Evolutionary conservation across 176 grass and related monocot species (phyloP).

Genomic region (Avena atlantica): DNA sequence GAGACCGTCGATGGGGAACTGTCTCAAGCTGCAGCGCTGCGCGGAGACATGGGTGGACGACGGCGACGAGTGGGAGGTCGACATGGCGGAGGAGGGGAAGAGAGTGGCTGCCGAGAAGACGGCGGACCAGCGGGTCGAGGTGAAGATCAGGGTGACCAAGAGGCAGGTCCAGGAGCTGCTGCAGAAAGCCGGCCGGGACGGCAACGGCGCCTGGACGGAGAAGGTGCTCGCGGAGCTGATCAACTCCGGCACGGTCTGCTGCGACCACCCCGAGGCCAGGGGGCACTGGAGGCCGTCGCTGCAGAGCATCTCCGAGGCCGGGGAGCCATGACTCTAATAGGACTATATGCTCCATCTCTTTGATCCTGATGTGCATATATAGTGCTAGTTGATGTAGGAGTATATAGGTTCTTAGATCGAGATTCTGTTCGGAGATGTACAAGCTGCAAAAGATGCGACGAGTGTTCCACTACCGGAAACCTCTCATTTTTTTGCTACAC

Average conservation of each 20-base stretch:
- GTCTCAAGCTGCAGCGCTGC: conserved; percentile 42
- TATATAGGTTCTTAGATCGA: conserved; percentile 5
- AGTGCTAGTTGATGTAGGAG: background rate
- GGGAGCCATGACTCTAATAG: background rate
- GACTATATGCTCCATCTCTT: background rate
- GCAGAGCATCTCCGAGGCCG: conserved; percentile 56
- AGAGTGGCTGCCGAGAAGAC: background rate
- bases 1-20: conserved; percentile 84
- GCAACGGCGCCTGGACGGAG: conserved; percentile 40
- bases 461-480: background rate
- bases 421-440: conserved; percentile 48
- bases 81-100: background rate
- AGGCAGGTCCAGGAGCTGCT: conserved; percentile 68
- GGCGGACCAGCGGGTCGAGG: conserved; percentile 26
- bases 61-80: conserved; percentile 46
- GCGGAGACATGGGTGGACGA: conserved; percentile 63
- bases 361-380: background rate
- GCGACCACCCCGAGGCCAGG: conserved; percentile 19
- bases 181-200: conserved; percentile 24
- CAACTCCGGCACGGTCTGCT: conserved; percentile 34
- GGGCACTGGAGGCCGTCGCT: conserved; percentile 59
- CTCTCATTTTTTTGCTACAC: background rate
- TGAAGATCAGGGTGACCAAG: conserved; percentile 70
- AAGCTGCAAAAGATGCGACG: background rate
- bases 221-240: conserved; percentile 52